phyloP scores from a whole-genome alignment of 2,329 filamentous ascomycete species.

The Trichoderma sp. region DNA sequence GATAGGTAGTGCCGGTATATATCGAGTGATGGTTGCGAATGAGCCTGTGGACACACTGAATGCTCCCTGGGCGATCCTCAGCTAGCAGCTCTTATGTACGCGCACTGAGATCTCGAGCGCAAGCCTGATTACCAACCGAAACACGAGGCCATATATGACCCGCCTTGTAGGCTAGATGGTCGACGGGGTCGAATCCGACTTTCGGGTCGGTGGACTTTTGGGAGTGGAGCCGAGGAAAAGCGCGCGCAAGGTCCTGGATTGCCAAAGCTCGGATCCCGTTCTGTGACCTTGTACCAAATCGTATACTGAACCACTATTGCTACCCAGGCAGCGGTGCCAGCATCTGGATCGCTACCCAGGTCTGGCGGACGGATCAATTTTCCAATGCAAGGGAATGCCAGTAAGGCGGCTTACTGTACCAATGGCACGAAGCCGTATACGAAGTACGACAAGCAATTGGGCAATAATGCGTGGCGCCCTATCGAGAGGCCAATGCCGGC shows the following conservation, averaged over 20 bases:
- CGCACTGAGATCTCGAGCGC: conserved; percentile 18
- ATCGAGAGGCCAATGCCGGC: neutral
- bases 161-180: conserved; percentile 8
- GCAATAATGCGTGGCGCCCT: neutral
- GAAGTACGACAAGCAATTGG: neutral
- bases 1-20: neutral
- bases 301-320: neutral
- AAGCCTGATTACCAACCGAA: conserved; percentile 12
- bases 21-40: neutral
- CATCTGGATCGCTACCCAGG: neutral
- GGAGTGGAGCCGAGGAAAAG: conserved; percentile 26
- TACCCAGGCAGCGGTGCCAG: neutral
- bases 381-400: neutral
- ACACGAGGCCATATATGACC: conserved; percentile 3
- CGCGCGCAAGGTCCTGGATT: conserved; percentile 24
- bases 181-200: conserved; percentile 29
- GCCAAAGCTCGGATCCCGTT: neutral
- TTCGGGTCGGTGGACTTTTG: conserved; percentile 25
- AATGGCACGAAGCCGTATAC: neutral
- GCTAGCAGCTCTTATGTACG: conserved; percentile 9
- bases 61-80: conserved; percentile 21
- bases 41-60: neutral
- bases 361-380: neutral
- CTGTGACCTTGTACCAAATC: neutral
- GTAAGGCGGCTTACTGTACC: neutral